Conservation (phyloP, 108 stramenopile species). For the Conticribra weissflogii region DNA sequence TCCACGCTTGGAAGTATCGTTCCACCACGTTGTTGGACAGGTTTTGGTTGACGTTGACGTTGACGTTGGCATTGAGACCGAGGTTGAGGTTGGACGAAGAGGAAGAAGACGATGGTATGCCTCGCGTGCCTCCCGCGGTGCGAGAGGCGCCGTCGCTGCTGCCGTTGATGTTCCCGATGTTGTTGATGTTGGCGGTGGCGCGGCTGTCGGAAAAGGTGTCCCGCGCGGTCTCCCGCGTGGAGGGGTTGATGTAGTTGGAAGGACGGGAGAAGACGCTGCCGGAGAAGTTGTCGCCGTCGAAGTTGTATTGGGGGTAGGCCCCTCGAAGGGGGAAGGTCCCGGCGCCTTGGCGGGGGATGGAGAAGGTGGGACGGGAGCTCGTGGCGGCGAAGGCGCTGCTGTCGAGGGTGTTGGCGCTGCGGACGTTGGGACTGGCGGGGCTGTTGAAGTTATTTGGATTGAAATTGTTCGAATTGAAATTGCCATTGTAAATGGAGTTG, state of each 20-base stretch:
- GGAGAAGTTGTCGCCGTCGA: not conserved
- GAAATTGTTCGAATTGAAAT: too few species aligned
- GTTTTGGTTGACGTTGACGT: too few species aligned
- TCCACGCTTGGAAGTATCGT: slow-evolving; percentile 70
- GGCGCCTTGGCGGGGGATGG: not conserved
- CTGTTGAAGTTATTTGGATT: not conserved
- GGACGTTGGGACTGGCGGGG: not conserved
- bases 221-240: not conserved
- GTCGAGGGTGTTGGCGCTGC: not conserved
- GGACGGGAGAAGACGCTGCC: not conserved
- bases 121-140: too few species aligned
- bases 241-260: not conserved
- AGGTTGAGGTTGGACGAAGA: too few species aligned
- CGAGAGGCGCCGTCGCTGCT: too few species aligned
- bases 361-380: not conserved
- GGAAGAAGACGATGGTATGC: too few species aligned
- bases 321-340: not conserved
- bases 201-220: not conserved
- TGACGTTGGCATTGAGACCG: too few species aligned
- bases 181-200: too few species aligned
- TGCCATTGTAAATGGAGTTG: not conserved
- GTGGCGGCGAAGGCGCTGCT: not conserved
- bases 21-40: slow-evolving; percentile 42
- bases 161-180: too few species aligned
- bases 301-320: not conserved